phyloP scores from a whole-genome alignment of 805 yeast genomes.

The Teunomyces aglyptinius region DNA sequence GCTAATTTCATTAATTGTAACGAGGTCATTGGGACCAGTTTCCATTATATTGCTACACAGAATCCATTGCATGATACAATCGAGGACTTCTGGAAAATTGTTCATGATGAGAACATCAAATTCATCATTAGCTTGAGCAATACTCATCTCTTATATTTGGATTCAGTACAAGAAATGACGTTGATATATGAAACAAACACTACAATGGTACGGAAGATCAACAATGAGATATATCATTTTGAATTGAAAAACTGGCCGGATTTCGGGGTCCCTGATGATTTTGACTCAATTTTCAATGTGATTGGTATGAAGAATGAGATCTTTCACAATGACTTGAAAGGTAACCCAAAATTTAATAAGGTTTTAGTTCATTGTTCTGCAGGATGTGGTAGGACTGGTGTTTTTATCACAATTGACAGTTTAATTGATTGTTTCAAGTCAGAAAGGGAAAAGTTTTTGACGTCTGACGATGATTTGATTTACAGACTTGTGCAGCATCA shows the following conservation, averaged over 20 bases:
- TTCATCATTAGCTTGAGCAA: slow-evolving; percentile 39
- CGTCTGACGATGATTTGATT: slow-evolving; percentile 49
- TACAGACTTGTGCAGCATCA: slow-evolving; percentile 62
- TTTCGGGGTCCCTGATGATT: slow-evolving; percentile 40
- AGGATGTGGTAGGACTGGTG: slow-evolving; percentile 32
- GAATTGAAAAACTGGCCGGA: slow-evolving; percentile 48
- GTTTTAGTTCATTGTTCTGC: slow-evolving; percentile 29
- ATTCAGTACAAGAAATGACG: slow-evolving; percentile 8
- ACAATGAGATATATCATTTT: slow-evolving; percentile 32
- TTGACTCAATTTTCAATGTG: slow-evolving; percentile 29
- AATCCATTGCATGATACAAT: slow-evolving; percentile 41
- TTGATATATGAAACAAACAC: slow-evolving; percentile 3
- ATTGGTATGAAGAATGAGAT: slow-evolving; percentile 33
- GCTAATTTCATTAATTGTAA: slow-evolving; percentile 41
- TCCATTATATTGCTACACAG: slow-evolving; percentile 45
- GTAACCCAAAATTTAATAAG: slow-evolving; percentile 6
- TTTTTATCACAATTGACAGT: slow-evolving; percentile 26
- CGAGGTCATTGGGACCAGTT: slow-evolving; percentile 18
- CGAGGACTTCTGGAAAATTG: slow-evolving; percentile 44
- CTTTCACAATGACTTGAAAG: slow-evolving; percentile 9
- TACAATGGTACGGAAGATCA: slow-evolving; percentile 10
- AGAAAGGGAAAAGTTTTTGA: slow-evolving; percentile 5
- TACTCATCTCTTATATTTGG: slow-evolving; percentile 17
- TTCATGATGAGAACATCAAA: slow-evolving; percentile 33
- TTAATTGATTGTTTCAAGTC: slow-evolving; percentile 15